Base-by-base conservation (phyloP, 345 rosid genomes). In the Erysimum cheiranthoides region DNA sequence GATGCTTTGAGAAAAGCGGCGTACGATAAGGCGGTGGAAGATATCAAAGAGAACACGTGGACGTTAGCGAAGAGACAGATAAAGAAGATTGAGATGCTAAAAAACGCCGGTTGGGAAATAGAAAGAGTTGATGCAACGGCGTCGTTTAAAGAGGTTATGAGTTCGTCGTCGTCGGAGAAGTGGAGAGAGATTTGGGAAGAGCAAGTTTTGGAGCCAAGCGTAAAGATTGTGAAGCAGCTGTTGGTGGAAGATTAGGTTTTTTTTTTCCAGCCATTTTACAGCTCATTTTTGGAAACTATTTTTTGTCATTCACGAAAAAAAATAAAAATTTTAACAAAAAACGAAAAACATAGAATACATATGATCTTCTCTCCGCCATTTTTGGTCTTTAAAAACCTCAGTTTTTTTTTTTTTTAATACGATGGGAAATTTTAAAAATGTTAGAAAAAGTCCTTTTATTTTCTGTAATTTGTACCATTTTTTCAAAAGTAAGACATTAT, bases 21-120 rank as follows among this genome's bases (percentile, higher is more conserved):
- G 58, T 92, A 86, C 78, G 89, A 89, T 65, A 82, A 84, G 61
- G 93, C 94, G 12, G 92, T 89, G 67, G 78, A 83, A 77, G 86
- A 82, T 75, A 88, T 92, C 7, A 92, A 92, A 76, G 84, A 85
- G 54, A 89, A 90, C 86, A 95, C 98, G 85, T 80, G 86, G 85
- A 82, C 25, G 79, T 78, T 95, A 16, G 99, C 96, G 36, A 87
- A 82, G 79, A 82, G 89, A 76, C 98, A 95, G 82, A 62, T 86
- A 2, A 82, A 73, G 56, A 95, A 95, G 85, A 92, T 95, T 60
- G 34, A 61, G 64, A 83, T 73, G 77, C 80, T 95, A 72, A 83
- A 61, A 40, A 61, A 56, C 3, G 89, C 74, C 0, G 97, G 97
- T 25, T 95, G 97, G 99, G 87, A 86, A 69, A 82, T 95, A 30